Percentiles rank a stretch among this genome's conserved stretches.
Conservation (phyloP, 2,329 filamentous ascomycete species). For the Neodidymelliopsis sp. region DNA sequence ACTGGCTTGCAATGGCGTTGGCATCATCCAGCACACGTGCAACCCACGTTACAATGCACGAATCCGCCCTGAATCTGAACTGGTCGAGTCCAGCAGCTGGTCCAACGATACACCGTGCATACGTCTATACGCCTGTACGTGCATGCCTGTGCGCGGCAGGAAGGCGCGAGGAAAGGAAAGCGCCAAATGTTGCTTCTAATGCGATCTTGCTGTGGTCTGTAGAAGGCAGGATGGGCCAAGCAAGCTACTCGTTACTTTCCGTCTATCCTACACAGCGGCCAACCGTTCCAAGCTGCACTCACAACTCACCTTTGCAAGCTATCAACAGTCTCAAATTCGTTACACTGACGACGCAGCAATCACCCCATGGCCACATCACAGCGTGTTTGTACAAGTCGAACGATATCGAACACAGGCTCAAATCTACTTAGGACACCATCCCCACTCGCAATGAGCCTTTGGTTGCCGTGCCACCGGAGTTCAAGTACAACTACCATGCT, state of each 20-base stretch:
- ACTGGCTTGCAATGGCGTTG: background rate
- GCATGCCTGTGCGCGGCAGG: slow-evolving; percentile 12
- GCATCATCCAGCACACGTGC: background rate
- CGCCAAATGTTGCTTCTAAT: slow-evolving; percentile 11
- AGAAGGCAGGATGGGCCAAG: no score
- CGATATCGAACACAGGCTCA: background rate
- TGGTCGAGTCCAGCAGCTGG: slow-evolving; percentile 1
- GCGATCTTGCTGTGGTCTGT: background rate
- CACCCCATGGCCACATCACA: slow-evolving; percentile 1
- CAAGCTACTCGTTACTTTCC: no score
- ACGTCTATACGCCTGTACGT: no score
- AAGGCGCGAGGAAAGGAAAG: slow-evolving; percentile 11
- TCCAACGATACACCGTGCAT: slow-evolving; percentile 1
- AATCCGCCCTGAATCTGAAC: background rate
- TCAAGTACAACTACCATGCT: background rate
- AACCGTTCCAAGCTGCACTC: no score
- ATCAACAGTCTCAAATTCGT: background rate
- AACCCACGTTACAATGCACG: background rate
- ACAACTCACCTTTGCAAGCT: slow-evolving; percentile 1
- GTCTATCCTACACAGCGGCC: background rate
- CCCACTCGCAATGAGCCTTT: background rate
- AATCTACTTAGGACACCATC: background rate
- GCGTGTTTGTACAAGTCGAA: slow-evolving; percentile 2
- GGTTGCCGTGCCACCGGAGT: background rate
- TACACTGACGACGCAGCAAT: background rate